Evolutionary conservation across 1,139 yeast genomes (phyloP).

Genomic region (Ashbya aceris): DNA sequence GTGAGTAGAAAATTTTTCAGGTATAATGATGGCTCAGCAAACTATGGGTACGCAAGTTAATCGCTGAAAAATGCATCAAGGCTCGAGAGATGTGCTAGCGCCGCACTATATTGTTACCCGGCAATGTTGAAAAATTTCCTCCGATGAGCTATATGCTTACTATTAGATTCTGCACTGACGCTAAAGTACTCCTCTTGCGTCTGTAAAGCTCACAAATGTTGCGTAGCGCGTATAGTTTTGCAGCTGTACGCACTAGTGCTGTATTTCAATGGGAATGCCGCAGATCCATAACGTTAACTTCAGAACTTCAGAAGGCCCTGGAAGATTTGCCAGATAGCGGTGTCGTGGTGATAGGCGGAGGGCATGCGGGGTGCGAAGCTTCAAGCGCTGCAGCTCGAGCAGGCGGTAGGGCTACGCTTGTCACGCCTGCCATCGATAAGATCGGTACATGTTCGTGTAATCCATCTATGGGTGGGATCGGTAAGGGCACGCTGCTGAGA

Average conservation of each 20-base stretch:
- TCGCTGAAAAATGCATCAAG: background rate
- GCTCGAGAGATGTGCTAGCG: background rate
- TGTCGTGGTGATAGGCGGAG: constrained; percentile 91
- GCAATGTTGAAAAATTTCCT: too few species aligned
- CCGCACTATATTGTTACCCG: background rate
- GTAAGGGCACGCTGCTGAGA: constrained; percentile 84
- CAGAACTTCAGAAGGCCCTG: constrained; percentile 35
- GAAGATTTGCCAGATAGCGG: constrained; percentile 39
- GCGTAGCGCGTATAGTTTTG: too few species aligned
- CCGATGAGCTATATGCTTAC: too few species aligned
- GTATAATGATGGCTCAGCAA: background rate
- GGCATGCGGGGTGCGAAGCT: constrained; percentile 99
- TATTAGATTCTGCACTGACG: too few species aligned
- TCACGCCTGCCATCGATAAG: constrained; percentile 67
- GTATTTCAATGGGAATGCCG: background rate
- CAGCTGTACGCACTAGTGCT: too few species aligned
- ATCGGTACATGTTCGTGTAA: constrained; percentile 95
- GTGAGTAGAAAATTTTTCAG: background rate
- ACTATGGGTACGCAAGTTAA: background rate
- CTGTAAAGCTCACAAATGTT: too few species aligned
- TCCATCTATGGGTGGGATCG: constrained; percentile 98
- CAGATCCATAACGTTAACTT: constrained; percentile 25
- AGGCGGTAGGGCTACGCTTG: constrained; percentile 62
- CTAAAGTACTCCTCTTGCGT: too few species aligned
- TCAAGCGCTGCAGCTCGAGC: constrained; percentile 86